Percentiles rank a stretch among this genome's conserved stretches.
Evolutionary conservation across 2,329 filamentous ascomycete species (phyloP).

Genomic region (Leptographium radiaticola): DNA sequence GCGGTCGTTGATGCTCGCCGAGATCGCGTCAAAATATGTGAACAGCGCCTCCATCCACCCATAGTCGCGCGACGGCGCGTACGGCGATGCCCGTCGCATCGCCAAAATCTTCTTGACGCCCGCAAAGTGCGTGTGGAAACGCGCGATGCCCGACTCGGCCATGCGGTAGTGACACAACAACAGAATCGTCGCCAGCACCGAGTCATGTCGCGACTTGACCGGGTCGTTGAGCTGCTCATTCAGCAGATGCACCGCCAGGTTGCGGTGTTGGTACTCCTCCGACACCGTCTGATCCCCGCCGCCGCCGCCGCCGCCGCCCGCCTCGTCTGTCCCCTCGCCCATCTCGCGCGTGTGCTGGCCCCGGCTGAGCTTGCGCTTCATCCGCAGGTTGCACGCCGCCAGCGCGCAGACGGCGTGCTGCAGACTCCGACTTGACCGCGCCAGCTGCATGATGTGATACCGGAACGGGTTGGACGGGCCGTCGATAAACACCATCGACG

Average conservation of each 20-base stretch:
- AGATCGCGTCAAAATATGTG: conserved; percentile 89
- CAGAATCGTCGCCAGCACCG: conserved; percentile 74
- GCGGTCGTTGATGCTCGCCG: conserved; percentile 80
- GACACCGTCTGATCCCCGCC: conserved; percentile 49
- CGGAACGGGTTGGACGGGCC: conserved; percentile 75
- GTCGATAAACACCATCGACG: conserved; percentile 84
- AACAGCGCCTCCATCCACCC: conserved; percentile 90
- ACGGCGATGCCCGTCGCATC: conserved; percentile 47
- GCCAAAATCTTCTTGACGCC: conserved; percentile 83
- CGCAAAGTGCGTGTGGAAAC: conserved; percentile 86
- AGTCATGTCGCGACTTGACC: conserved; percentile 65
- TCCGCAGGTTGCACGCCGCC: conserved; percentile 78
- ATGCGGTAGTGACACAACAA: conserved; percentile 87
- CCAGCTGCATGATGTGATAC: conserved; percentile 67
- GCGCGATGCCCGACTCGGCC: conserved; percentile 83
- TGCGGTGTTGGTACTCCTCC: conserved; percentile 73
- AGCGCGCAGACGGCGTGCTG: conserved; percentile 87
- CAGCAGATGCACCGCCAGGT: conserved; percentile 64
- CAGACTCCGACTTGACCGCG: conserved; percentile 65
- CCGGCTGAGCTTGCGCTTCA: conserved; percentile 58
- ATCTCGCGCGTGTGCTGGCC: conserved; percentile 40
- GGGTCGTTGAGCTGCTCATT: conserved; percentile 76
- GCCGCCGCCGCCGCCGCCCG: conserved; percentile 14
- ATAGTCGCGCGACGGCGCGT: conserved; percentile 50
- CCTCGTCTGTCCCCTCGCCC: conserved; percentile 24